Conservation (phyloP, 768 basidiomycete genomes). For the Polyporus arcularius region DNA sequence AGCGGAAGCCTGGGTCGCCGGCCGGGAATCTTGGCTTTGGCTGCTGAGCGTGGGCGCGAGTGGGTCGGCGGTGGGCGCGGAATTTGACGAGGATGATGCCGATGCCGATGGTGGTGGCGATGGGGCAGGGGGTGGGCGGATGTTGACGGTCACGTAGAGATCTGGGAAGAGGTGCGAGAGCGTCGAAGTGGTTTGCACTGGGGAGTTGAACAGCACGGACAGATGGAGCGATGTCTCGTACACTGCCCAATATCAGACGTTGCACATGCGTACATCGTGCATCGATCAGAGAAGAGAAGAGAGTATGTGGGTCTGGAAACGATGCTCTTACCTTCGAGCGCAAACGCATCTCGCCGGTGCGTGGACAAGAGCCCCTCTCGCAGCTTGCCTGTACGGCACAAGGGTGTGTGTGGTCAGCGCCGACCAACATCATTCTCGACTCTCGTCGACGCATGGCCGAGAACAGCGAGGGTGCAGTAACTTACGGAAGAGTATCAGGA, state of each 20-base stretch:
- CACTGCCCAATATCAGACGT: conserved; percentile 39
- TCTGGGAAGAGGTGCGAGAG: conserved; percentile 59
- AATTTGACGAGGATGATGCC: background rate
- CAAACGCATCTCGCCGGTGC: conserved; percentile 58
- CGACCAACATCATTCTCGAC: background rate
- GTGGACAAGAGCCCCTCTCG: conserved; percentile 72
- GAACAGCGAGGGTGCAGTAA: conserved; percentile 7
- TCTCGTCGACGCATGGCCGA: background rate
- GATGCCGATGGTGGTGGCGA: background rate
- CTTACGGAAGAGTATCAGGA: conserved; percentile 75
- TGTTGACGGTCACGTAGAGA: conserved; percentile 36
- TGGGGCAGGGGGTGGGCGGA: conserved; percentile 15
- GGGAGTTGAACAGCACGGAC: conserved; percentile 60
- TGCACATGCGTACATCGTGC: background rate
- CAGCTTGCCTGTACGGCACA: conserved; percentile 57
- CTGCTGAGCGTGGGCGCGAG: background rate
- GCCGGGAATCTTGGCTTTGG: background rate
- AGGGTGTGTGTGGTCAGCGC: background rate
- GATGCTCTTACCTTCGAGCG: conserved; percentile 62
- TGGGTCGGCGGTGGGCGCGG: background rate
- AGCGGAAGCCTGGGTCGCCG: background rate
- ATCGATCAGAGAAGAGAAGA: background rate
- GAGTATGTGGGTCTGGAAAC: background rate
- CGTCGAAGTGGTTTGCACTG: conserved; percentile 62
- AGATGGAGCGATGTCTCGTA: conserved; percentile 76